These are phyloP conservation scores for Phytophthora lateralis DNA, from an alignment of 352 stramenopile genomes.

Conservation along the genomic window DNA sequence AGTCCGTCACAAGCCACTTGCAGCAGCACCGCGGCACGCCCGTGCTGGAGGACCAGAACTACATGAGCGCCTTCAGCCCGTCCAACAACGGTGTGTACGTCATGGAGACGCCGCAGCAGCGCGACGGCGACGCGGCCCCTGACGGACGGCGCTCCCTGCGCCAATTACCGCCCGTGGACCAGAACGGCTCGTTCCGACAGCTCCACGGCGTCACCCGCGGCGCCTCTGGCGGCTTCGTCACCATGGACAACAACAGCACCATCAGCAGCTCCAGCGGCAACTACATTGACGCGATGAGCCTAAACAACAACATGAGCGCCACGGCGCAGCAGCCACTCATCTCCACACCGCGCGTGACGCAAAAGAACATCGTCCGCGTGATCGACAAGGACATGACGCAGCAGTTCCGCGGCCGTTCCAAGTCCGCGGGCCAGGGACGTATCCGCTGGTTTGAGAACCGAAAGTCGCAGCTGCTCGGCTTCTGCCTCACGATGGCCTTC, in stretches of 20 bases:
- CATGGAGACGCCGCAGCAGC: slow-evolving; percentile 62
- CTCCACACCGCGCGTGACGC: slow-evolving; percentile 53
- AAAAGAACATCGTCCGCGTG: slow-evolving; percentile 86
- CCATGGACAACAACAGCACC: slow-evolving; percentile 54
- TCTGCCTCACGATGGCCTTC: slow-evolving; percentile 87
- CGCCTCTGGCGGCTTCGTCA: slow-evolving; percentile 42
- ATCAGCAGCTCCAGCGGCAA: slow-evolving; percentile 52
- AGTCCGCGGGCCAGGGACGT: slow-evolving; percentile 69
- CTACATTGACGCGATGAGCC: slow-evolving; percentile 37
- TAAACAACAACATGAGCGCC: slow-evolving; percentile 48
- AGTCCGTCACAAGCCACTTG: slow-evolving; percentile 39
- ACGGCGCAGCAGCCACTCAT: slow-evolving; percentile 72
- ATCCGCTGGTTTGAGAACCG: slow-evolving; percentile 91
- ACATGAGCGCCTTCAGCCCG: slow-evolving; percentile 58
- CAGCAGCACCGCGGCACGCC: slow-evolving; percentile 65
- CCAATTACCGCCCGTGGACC: slow-evolving; percentile 41
- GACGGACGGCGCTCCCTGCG: slow-evolving; percentile 45
- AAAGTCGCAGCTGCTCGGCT: slow-evolving; percentile 87
- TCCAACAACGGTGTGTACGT: slow-evolving; percentile 66
- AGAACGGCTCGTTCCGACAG: slow-evolving; percentile 39
- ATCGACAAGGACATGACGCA: slow-evolving; percentile 92
- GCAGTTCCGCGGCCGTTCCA: slow-evolving; percentile 80
- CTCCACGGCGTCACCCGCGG: slow-evolving; percentile 29
- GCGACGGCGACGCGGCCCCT: slow-evolving; percentile 27
- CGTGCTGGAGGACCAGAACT: slow-evolving; percentile 77